Evolutionary conservation across 2,329 filamentous ascomycete species (phyloP).

Genomic region (Microdochium bolleyi): DNA sequence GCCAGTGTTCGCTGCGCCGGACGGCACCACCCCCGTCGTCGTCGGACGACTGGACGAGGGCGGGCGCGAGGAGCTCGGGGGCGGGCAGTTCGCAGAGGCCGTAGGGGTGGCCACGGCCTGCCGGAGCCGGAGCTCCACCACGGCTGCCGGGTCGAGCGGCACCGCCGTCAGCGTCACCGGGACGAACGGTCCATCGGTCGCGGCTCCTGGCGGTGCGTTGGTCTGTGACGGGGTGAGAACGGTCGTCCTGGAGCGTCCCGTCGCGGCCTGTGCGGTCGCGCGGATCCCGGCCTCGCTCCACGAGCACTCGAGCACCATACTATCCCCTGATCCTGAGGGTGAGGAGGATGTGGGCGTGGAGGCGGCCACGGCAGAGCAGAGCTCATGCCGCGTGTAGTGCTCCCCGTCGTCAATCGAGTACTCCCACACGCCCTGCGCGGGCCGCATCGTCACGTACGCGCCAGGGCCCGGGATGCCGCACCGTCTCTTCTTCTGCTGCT

Average conservation of each 20-base stretch:
- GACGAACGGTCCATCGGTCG: not conserved
- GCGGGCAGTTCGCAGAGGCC: not conserved
- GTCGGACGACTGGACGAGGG: not conserved
- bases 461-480: not conserved
- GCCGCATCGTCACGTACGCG: not conserved
- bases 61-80: not conserved
- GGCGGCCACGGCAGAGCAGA: not conserved
- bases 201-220: not conserved
- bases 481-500: not conserved
- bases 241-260: not conserved
- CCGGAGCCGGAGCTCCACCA: not conserved
- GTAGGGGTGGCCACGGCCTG: not conserved
- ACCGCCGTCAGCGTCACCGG: not conserved
- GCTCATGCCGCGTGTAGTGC: not conserved
- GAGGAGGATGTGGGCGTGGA: not conserved
- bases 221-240: not conserved
- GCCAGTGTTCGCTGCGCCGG: not conserved
- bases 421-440: not conserved
- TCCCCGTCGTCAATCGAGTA: not conserved
- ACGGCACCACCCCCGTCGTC: not conserved
- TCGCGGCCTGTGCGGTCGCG: not conserved
- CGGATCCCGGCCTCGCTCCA: not conserved
- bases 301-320: not conserved
- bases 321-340: not conserved
- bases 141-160: not conserved